phyloP scores from a whole-genome alignment of 805 yeast genomes.

The Teunomyces gatunensis region DNA sequence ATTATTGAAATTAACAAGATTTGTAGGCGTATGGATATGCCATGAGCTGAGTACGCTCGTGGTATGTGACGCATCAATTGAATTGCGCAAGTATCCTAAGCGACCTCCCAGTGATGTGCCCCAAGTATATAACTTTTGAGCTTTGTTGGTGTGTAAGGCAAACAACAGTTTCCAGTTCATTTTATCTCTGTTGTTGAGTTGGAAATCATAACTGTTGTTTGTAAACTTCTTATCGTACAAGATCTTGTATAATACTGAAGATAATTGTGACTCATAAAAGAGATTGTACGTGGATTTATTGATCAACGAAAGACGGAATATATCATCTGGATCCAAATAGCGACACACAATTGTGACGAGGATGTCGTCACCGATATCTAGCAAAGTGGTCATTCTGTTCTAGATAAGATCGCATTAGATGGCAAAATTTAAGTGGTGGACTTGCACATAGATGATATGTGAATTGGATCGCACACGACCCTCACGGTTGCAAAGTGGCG shows the following conservation, averaged over 20 bases:
- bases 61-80: constrained; percentile 22
- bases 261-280: constrained; percentile 26
- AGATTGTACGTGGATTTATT: constrained; percentile 30
- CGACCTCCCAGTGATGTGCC: constrained; percentile 44
- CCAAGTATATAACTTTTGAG: constrained; percentile 51
- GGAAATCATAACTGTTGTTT: constrained; percentile 36
- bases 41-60: constrained; percentile 13
- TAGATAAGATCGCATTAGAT: background rate
- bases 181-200: constrained; percentile 21
- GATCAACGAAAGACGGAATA: constrained; percentile 31
- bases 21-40: constrained; percentile 38
- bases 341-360: constrained; percentile 33
- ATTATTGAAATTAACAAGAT: constrained; percentile 33
- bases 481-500: too few relatives aligned
- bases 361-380: constrained; percentile 41
- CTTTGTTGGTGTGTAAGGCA: constrained; percentile 29
- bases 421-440: too few relatives aligned
- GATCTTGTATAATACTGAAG: constrained; percentile 33
- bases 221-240: constrained; percentile 44
- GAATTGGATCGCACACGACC: too few relatives aligned
- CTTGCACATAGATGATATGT: background rate
- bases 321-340: constrained; percentile 36
- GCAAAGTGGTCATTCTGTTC: constrained; percentile 5
- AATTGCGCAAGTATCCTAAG: constrained; percentile 40
- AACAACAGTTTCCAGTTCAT: constrained; percentile 53